Base-by-base conservation (phyloP, 2,329 filamentous ascomycete species). In the Leptodontidium sp. region DNA sequence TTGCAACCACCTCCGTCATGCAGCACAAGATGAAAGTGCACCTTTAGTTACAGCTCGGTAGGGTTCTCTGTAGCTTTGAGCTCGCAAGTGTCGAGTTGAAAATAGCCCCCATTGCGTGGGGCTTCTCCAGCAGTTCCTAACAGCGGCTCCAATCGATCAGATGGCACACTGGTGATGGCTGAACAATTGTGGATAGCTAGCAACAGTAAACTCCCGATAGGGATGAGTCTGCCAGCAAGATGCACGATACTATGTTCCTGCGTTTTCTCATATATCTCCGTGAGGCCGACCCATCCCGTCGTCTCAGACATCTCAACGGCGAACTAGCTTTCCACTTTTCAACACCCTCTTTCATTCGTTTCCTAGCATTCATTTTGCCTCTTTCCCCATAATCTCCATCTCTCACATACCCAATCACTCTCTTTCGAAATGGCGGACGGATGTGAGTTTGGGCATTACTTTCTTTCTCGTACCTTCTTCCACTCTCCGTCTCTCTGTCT, bases 371-470 rank as follows among this genome's bases (percentile, higher is more conserved):
- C 55, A 61, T 40, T 59, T 61, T 43, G 21, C 47, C 35, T 66
- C 52, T 35, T 57, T 43, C 32, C 49, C 55, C 53, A 24, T 38
- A 12, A 67, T 57, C 29, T 49, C 11, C 43, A 45, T 65, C 45
- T 66, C 62, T 68, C 49, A 66, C 67, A 52, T 52, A 53, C 45
- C 59, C 55, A 67, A 26, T 71, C 62, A 50, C 58, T 57, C 61
- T 71, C 62, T 69, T 72, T 71, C 69, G 66, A 62, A 68, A 78
- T 78, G 76, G 74, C 76, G 62, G 77, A 78, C 68, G 77, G 77
- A 73, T 73, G 77, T 78, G 72, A 75, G 77, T 77, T 61, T 49
- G 21, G 50, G 21, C 65, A 65, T 67, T 71, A 64, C 53, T 72
- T 64, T 67, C 67, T 72, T 63, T 65, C 67, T 35, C 55, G 63